These are phyloP conservation scores for Trametes polyzona DNA, from an alignment of 1,284 basidiomycete genomes.

Conservation along the genomic window DNA sequence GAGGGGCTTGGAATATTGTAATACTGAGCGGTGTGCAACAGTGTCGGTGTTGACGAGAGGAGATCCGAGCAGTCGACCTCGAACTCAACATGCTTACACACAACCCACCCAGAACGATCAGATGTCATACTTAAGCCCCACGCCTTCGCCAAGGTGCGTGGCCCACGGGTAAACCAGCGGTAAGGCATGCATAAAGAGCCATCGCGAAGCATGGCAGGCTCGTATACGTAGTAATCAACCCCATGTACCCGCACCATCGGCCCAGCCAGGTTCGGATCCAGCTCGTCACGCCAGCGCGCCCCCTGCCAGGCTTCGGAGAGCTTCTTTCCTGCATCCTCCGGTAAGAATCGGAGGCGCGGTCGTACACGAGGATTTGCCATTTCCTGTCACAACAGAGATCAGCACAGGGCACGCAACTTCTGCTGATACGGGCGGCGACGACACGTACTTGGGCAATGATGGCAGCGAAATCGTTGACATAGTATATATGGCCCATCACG, in stretches of 20 bases:
- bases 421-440: not conserved
- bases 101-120: not conserved
- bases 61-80: not conserved
- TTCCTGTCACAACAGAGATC: constrained; percentile 30
- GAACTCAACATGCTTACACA: not conserved
- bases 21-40: not conserved
- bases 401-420: not conserved
- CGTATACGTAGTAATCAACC: constrained; percentile 37
- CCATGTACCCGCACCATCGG: constrained; percentile 34
- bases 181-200: constrained; percentile 31
- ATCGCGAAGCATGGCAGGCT: constrained; percentile 32
- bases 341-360: constrained; percentile 32
- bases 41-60: not conserved
- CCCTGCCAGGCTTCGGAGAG: constrained; percentile 33
- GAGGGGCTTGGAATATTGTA: not conserved
- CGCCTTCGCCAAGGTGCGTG: not conserved
- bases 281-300: constrained; percentile 32
- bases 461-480: not conserved
- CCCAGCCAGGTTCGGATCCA: constrained; percentile 25
- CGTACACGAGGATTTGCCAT: constrained; percentile 34
- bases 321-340: constrained; percentile 31
- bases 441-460: not conserved
- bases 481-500: not conserved
- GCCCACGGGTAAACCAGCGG: constrained; percentile 35
- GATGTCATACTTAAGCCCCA: not conserved